Base-by-base conservation (phyloP, 1,284 basidiomycete genomes). In the Tilletia horrida region DNA sequence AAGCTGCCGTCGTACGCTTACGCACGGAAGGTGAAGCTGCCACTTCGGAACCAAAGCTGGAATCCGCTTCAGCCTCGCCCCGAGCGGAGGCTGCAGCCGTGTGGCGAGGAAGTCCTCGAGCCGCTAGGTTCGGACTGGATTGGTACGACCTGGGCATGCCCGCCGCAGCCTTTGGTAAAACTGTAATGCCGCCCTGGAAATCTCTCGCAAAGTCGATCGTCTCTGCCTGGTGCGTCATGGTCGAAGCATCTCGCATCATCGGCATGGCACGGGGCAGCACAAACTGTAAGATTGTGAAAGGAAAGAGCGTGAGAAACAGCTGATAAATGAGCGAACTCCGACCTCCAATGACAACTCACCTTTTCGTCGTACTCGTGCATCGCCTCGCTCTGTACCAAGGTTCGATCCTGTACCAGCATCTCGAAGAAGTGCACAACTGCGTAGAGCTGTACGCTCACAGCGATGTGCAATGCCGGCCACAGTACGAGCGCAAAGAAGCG, bases 151-250 rank as follows among this genome's bases (percentile, higher is more conserved):
- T n/a, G 2, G 2, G 1, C 45, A 40, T 48, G 4, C 7, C 45
- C 45, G 21, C 45, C 45, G 45, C 45, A 18, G 45, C 6, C 16
- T 18, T 6, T 7, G 50, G 13, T 18, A 25, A 55, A 55, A 21
- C 50, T 27, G n/a, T 27, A 21, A 59, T 35, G 1, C 55, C 55
- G 3, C 31, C 55, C 3, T 27, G 29, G 55, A 59, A 35, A 4
- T 59, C 25, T 4, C 31, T 25, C 16, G 27, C 27, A 7, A 40
- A 14, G 29, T 59, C 61, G 21, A 44, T 18, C 6, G 43, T 62
- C n/a, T 62, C 61, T 18, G 61, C 61, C 23, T 62, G n/a, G n/a
- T 45, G 16, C 61, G 61, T 62, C 61, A 62, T 62, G 18, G 43
- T 45, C 18, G 42, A 62, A 21, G 61, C 61, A 42, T 62, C 40